A percentile compares a stretch with the other conserved stretches of the same genome.
Conservation (phyloP, 495 filamentous ascomycete genomes). For the Aeminium ludgeri region DNA sequence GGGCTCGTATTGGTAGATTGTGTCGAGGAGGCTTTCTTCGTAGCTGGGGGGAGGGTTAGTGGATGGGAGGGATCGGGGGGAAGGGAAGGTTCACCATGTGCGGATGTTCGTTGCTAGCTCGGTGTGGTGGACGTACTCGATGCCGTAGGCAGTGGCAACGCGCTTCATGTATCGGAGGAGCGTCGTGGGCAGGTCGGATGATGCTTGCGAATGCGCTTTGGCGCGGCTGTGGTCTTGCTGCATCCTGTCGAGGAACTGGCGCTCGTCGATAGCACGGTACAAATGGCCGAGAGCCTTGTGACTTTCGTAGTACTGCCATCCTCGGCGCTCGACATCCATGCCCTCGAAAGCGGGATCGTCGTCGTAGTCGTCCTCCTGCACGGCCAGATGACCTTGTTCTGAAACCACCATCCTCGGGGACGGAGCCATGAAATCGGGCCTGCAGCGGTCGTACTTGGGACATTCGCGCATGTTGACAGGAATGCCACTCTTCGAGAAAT, state of each 20-base stretch:
- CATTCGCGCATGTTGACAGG: constrained; percentile 36
- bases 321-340: constrained; percentile 15
- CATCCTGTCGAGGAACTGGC: constrained; percentile 42
- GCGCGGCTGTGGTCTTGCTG: constrained; percentile 22
- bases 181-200: constrained; percentile 26
- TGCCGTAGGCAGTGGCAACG: constrained; percentile 23
- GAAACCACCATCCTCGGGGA: constrained; percentile 42
- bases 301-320: constrained; percentile 44
- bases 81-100: constrained; percentile 27
- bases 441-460: constrained; percentile 26
- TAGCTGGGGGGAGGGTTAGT: constrained; percentile 33
- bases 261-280: constrained; percentile 60
- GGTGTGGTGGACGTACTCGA: constrained; percentile 26
- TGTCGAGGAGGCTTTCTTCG: constrained; percentile 39
- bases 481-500: constrained; percentile 67
- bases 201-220: constrained; percentile 1
- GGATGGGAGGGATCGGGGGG: not conserved
- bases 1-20: constrained; percentile 41
- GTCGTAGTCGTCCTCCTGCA: constrained; percentile 34
- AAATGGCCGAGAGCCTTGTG: constrained; percentile 54
- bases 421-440: constrained; percentile 51
- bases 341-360: constrained; percentile 29
- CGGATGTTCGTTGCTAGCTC: constrained; percentile 34
- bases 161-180: constrained; percentile 31
- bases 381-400: constrained; percentile 26